Conservation (phyloP, 2,329 filamentous ascomycete species). For the Macrophomina pseudophaseolina region DNA sequence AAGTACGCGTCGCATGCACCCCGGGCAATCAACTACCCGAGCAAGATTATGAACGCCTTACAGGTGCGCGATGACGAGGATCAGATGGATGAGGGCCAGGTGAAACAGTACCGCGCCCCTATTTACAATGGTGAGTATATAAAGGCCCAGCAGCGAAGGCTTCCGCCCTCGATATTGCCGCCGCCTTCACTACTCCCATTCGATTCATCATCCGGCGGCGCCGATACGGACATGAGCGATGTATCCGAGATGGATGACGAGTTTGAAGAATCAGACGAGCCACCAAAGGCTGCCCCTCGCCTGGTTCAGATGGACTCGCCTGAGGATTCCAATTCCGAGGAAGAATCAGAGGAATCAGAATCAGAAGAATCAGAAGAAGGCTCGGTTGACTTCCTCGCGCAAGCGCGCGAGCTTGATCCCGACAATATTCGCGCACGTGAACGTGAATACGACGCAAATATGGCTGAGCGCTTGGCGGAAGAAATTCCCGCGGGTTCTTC, state of each 20-base stretch:
- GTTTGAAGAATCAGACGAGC: slow-evolving; percentile 28
- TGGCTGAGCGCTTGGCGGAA: slow-evolving; percentile 54
- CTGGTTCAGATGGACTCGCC: slow-evolving; percentile 24
- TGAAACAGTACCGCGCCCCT: background rate
- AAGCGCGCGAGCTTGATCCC: slow-evolving; percentile 51
- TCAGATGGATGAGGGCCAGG: background rate
- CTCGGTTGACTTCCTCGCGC: slow-evolving; percentile 52
- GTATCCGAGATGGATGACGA: slow-evolving; percentile 44
- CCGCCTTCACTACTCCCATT: slow-evolving; percentile 51
- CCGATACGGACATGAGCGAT: slow-evolving; percentile 38
- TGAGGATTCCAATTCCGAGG: slow-evolving; percentile 30
- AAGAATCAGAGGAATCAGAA: slow-evolving; percentile 38
- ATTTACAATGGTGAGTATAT: slow-evolving; percentile 49
- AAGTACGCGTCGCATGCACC: background rate
- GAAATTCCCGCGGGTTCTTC: slow-evolving; percentile 56
- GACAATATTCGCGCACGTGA: slow-evolving; percentile 47
- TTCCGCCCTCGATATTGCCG: slow-evolving; percentile 51
- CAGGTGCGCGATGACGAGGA: background rate
- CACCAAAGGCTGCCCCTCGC: slow-evolving; percentile 35
- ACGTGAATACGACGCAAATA: slow-evolving; percentile 53
- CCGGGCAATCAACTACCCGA: slow-evolving; percentile 3
- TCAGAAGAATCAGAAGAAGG: slow-evolving; percentile 41
- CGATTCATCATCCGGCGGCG: slow-evolving; percentile 43
- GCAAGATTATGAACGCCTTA: slow-evolving; percentile 7
- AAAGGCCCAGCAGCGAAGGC: slow-evolving; percentile 70